phyloP scores from a whole-genome alignment of 305 asterid species.

The Fraxinus sp. region DNA sequence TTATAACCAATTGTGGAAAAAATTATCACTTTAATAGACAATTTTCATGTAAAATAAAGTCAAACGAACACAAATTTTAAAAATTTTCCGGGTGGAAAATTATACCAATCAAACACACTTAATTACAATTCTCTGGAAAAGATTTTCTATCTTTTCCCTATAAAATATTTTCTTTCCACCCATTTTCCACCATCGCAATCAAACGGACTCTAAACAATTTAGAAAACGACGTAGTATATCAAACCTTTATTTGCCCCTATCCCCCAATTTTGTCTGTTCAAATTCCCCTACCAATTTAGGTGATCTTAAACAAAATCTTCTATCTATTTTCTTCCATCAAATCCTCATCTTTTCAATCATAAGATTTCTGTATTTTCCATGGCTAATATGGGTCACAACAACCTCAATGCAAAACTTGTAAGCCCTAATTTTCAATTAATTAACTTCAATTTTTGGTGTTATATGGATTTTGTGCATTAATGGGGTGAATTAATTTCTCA shows the following conservation, averaged over 20 bases:
- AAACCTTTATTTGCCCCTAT: neutral
- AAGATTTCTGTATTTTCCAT: constrained; percentile 15
- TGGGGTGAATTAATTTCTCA: constrained; percentile 23
- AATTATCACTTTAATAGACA: too few relatives aligned
- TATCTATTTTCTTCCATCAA: neutral
- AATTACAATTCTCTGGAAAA: too few relatives aligned
- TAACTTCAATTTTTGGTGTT: neutral
- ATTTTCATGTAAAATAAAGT: too few relatives aligned
- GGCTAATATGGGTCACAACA: constrained; percentile 59
- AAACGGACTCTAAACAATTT: too few relatives aligned
- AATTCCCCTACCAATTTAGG: neutral
- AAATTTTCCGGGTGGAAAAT: too few relatives aligned
- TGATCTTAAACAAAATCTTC: neutral
- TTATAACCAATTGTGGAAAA: too few relatives aligned
- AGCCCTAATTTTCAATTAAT: constrained; percentile 11
- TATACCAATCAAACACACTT: too few relatives aligned
- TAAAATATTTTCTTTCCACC: too few relatives aligned
- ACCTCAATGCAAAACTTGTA: constrained; percentile 88
- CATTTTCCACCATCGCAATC: too few relatives aligned
- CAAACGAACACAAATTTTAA: too few relatives aligned
- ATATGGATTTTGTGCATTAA: neutral
- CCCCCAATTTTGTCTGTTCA: neutral
- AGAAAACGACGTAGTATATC: neutral
- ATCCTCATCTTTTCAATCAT: neutral
- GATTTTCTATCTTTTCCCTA: too few relatives aligned